Evolutionary conservation across 1,139 yeast genomes (phyloP), one percentile per base, ranked within the genome.

Genomic region (Ogataea hybrid): DNA sequence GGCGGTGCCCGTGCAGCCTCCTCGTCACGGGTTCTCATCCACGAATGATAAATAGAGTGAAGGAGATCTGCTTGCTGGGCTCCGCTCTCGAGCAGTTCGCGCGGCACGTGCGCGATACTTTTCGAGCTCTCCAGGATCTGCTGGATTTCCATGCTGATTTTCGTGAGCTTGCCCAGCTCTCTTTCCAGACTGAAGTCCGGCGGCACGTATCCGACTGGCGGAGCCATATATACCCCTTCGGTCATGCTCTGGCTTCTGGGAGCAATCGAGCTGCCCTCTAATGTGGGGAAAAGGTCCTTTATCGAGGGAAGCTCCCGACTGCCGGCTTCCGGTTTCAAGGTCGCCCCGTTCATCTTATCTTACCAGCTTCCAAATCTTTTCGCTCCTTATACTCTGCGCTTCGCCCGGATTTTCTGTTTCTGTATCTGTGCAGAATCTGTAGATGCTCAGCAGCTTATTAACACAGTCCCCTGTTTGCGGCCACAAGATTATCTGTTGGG

Each of bases 271-370:
- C 28, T 39, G 25, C 27, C 17, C 16, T 32, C 39, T 23, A 48
- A 32, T 8, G 50, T 39, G 3, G 54, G 54, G 30, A 51, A 51
- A 10, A 51, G 37, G 25, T 51, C 51, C 20, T 50, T 51, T 14
- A 51, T 49, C 5, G 54, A 49, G 11, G 54, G 54, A 8, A 51
- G 42, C 35, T 48, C 52, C 30, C 42, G 42, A 18, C 17, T 32
- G 17, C 28, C 32, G 33, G 37, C 8, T 10, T 38, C 37, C 3
- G 28, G 41, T 23, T 34, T 33, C 20, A 39, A 4, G 10, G 37
- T 33, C 17, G 42, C 35, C 21, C 37, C 42, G 25, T 39, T 33
- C 42, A 39, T 39, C 25, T 12, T 39, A 6, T n/a, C 17, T n/a
- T 5, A 8, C 7, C 3, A 25, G n/a, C 27, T 11, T 12, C 14